Conservation (phyloP, 2,329 filamentous ascomycete genomes). For the Verticillium zaregamsianum region DNA sequence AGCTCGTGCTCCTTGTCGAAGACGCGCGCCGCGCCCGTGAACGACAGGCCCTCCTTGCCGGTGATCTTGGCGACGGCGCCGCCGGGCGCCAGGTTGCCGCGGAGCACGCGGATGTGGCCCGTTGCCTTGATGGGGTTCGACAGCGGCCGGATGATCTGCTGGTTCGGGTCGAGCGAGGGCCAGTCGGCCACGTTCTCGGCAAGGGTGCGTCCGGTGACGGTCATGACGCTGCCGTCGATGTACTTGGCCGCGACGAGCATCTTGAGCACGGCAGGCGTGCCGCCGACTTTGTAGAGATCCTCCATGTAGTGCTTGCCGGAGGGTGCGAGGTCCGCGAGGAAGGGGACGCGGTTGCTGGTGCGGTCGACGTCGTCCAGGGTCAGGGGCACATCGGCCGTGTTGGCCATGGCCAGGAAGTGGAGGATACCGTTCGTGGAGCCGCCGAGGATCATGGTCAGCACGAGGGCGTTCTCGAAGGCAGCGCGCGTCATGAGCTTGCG, state of each 20-base stretch:
- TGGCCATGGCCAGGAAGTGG: conserved; percentile 87
- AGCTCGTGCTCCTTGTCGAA: conserved; percentile 84
- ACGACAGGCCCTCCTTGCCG: conserved; percentile 83
- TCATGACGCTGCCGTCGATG: conserved; percentile 73
- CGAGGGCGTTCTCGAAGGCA: conserved; percentile 83
- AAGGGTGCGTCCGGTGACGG: conserved; percentile 80
- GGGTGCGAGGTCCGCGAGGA: conserved; percentile 81
- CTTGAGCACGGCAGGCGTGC: conserved; percentile 82
- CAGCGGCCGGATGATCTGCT: conserved; percentile 78
- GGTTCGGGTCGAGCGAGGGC: conserved; percentile 72
- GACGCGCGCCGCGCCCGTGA: conserved; percentile 75
- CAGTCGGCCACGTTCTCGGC: conserved; percentile 75
- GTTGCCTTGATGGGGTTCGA: conserved; percentile 70
- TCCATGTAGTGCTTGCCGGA: conserved; percentile 83
- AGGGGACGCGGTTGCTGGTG: conserved; percentile 77
- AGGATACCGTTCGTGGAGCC: conserved; percentile 86
- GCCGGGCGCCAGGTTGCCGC: conserved; percentile 81
- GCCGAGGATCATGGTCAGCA: conserved; percentile 88
- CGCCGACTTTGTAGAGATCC: conserved; percentile 81
- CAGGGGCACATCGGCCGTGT: conserved; percentile 72
- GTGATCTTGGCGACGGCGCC: conserved; percentile 96
- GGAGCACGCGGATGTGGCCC: conserved; percentile 84
- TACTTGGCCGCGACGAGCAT: conserved; percentile 72
- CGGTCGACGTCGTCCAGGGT: conserved; percentile 80
- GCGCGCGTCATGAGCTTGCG: conserved; percentile 74